Conservation (phyloP, 805 yeast species). For the Kodamaea jinghongensis region DNA sequence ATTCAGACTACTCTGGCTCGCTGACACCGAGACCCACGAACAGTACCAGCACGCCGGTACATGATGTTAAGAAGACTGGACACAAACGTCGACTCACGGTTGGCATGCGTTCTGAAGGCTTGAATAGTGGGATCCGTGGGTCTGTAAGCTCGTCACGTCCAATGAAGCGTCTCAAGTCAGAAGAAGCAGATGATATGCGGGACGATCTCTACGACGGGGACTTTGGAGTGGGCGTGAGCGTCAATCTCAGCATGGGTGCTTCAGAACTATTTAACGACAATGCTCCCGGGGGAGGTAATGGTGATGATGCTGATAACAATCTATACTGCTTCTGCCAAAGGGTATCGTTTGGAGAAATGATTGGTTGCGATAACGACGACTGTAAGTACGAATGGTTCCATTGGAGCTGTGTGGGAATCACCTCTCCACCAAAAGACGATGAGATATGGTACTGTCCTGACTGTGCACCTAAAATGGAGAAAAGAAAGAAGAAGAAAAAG, state of each 20-base stretch:
- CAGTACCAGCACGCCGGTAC: constrained; percentile 7
- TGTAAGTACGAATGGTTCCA: constrained; percentile 96
- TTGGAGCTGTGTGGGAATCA: constrained; percentile 88
- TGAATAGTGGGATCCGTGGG: constrained; percentile 5
- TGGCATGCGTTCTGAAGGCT: constrained; percentile 7
- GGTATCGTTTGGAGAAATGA: constrained; percentile 94
- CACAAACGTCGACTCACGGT: constrained; percentile 26
- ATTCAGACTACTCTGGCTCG: constrained; percentile 26
- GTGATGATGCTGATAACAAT: constrained; percentile 42
- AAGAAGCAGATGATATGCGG: constrained; percentile 14
- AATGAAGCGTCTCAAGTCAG: constrained; percentile 13
- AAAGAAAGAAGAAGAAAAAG: constrained; percentile 42
- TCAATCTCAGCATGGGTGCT: constrained; percentile 8
- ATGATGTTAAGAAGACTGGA: constrained; percentile 12
- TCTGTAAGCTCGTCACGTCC: constrained; percentile 3
- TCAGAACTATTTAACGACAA: background rate
- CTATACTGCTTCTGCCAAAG: constrained; percentile 89
- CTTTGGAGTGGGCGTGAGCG: constrained; percentile 10
- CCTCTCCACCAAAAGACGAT: constrained; percentile 83
- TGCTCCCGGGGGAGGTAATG: constrained; percentile 22
- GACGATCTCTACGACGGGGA: constrained; percentile 9
- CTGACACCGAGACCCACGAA: constrained; percentile 28
- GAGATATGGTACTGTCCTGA: constrained; percentile 87
- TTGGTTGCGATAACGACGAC: constrained; percentile 88
- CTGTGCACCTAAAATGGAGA: constrained; percentile 55